Conservation (phyloP, 441 rosid species). For the Erodium chrysanthum region DNA sequence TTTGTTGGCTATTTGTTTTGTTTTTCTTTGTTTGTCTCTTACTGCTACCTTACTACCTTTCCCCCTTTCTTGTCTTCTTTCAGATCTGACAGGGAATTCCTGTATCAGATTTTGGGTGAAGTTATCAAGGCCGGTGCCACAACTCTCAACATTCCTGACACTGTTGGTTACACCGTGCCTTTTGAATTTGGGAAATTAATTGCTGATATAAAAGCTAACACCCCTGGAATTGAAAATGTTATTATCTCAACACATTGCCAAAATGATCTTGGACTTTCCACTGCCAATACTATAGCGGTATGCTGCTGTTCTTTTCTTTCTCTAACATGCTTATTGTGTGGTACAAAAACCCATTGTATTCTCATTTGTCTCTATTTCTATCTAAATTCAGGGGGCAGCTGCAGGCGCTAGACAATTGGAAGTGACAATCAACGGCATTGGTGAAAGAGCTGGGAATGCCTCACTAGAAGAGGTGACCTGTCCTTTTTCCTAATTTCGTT, state of each 20-base stretch:
- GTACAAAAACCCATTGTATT: constrained; percentile 14
- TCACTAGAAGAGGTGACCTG: constrained; percentile 75
- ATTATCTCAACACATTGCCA: constrained; percentile 82
- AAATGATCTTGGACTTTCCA: constrained; percentile 95
- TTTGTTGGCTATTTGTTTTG: constrained; percentile 10
- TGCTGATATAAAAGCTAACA: constrained; percentile 76
- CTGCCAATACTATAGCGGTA: constrained; percentile 85
- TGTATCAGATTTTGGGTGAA: constrained; percentile 76
- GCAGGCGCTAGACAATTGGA: constrained; percentile 90
- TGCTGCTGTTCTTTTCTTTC: constrained; percentile 14
- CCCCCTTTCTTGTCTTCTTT: background rate
- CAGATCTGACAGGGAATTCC: constrained; percentile 80
- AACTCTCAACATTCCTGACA: constrained; percentile 80
- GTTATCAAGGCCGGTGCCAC: constrained; percentile 91
- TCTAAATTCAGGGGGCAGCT: constrained; percentile 55
- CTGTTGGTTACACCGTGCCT: constrained; percentile 80
- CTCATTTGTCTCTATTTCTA: constrained; percentile 11
- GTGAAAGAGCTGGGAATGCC: constrained; percentile 97
- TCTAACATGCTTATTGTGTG: constrained; percentile 5
- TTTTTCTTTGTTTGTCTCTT: background rate
- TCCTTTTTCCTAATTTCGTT: background rate
- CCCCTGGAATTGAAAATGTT: constrained; percentile 75
- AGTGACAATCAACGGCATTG: constrained; percentile 88
- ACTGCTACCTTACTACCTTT: background rate
- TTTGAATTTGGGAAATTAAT: constrained; percentile 70